A percentile compares a stretch with the other conserved stretches of the same genome.
Evolutionary conservation across 352 stramenopile species (phyloP).

Genomic region (Peronospora belbahrii): DNA sequence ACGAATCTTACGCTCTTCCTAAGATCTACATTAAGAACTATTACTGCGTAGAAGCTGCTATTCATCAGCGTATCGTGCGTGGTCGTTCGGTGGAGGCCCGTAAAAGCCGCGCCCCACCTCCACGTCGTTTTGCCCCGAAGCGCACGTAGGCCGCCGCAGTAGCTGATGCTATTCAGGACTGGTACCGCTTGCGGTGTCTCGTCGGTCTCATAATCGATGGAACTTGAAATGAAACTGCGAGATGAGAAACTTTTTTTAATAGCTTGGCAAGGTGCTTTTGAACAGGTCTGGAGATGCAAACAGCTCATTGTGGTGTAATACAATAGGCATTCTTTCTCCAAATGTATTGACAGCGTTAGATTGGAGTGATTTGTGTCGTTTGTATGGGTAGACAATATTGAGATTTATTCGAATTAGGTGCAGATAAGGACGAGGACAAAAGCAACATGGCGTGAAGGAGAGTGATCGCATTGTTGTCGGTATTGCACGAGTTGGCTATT

Average conservation of each 20-base stretch:
- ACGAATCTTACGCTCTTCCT: slow-evolving; percentile 98
- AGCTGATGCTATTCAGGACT: slow-evolving; percentile 22
- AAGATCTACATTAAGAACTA: slow-evolving; percentile 99
- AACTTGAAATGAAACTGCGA: background rate
- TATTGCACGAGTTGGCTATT: too few species aligned
- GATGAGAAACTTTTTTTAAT: background rate
- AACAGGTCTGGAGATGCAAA: slow-evolving; percentile 3
- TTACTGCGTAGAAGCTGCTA: slow-evolving; percentile 98
- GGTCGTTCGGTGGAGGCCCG: slow-evolving; percentile 90
- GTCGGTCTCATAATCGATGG: background rate
- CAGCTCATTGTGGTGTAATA: slow-evolving; percentile 28
- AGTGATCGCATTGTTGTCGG: too few species aligned
- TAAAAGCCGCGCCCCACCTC: slow-evolving; percentile 91
- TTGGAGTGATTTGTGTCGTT: slow-evolving; percentile 7
- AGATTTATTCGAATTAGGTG: background rate
- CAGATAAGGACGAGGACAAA: background rate
- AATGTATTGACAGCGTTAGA: slow-evolving; percentile 22
- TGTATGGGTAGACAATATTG: background rate
- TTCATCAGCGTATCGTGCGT: slow-evolving; percentile 99
- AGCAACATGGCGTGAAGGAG: too few species aligned
- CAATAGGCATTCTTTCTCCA: slow-evolving; percentile 42
- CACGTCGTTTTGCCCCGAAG: slow-evolving; percentile 71
- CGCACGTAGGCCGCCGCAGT: slow-evolving; percentile 33
- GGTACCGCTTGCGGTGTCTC: slow-evolving; percentile 1
- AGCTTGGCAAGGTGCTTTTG: slow-evolving; percentile 1